Conservation (phyloP, 2,329 filamentous ascomycete species). For the Emydomyces testavorans region DNA sequence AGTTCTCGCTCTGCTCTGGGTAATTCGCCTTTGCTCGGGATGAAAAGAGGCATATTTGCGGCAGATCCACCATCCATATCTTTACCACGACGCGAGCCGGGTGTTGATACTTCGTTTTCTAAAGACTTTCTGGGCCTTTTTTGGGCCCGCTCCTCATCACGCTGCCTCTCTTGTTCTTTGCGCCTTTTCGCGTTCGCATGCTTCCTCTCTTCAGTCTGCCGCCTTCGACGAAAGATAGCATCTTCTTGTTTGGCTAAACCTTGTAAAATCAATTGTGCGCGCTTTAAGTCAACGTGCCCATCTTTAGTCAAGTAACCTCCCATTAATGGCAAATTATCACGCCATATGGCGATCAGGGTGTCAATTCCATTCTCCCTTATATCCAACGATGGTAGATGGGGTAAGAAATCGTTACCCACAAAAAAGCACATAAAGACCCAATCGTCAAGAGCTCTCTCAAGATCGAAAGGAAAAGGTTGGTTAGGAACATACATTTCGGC, state of each 20-base stretch:
- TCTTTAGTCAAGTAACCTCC: conserved; percentile 94
- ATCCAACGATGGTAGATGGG: conserved; percentile 91
- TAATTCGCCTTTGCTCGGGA: conserved; percentile 44
- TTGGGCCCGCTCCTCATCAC: conserved; percentile 36
- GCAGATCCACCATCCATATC: conserved; percentile 25
- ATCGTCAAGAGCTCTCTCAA: conserved; percentile 89
- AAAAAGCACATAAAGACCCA: conserved; percentile 99
- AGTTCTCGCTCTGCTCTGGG: conserved; percentile 49
- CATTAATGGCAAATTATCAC: conserved; percentile 81
- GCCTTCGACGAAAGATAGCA: conserved; percentile 77
- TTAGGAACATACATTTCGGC: conserved; percentile 75
- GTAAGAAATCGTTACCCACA: conserved; percentile 95
- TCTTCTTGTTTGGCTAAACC: conserved; percentile 89
- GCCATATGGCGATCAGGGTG: conserved; percentile 92
- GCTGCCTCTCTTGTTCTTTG: conserved; percentile 55
- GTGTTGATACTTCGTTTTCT: conserved; percentile 22
- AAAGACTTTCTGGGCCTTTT: conserved; percentile 38
- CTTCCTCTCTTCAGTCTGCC: conserved; percentile 71
- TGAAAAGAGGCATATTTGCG: conserved; percentile 45
- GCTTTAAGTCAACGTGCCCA: conserved; percentile 74
- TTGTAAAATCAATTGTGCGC: conserved; percentile 76
- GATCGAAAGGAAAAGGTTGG: conserved; percentile 77
- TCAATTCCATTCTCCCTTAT: conserved; percentile 97
- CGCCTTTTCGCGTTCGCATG: conserved; percentile 69
- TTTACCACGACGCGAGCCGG: conserved; percentile 20